These are phyloP conservation scores for Rhododendron ferrugineum DNA, from an alignment of 148 eudicot genomes.

Conservation along the genomic window DNA sequence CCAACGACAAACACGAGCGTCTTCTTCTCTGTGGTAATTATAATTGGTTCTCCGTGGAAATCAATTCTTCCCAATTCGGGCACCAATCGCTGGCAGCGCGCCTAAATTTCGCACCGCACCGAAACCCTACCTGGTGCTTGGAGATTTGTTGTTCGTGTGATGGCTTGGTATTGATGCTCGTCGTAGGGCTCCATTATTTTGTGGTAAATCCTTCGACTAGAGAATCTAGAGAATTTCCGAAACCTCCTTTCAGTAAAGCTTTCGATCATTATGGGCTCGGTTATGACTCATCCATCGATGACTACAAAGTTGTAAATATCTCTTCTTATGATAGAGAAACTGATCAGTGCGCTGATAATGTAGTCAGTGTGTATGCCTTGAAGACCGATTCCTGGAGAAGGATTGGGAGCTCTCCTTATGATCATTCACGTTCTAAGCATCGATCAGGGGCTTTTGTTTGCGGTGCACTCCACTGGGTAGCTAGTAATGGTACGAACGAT, in stretches of 20 bases:
- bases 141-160: no score
- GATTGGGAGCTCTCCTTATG: not conserved
- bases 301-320: not conserved
- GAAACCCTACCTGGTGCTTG: not conserved
- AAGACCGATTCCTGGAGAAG: constrained; percentile 8
- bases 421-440: not conserved
- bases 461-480: constrained; percentile 4
- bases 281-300: not conserved
- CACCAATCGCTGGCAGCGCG: not conserved
- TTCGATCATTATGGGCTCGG: no score
- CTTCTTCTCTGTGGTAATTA: not conserved
- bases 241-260: no score
- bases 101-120: not conserved
- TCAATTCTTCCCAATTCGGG: not conserved
- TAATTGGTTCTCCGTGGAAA: not conserved
- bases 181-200: no score
- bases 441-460: not conserved
- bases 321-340: not conserved
- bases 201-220: no score
- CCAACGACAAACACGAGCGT: not conserved
- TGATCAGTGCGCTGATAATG: not conserved
- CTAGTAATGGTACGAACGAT: not conserved
- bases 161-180: no score
- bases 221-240: no score
- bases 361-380: not conserved